phyloP scores from a whole-genome alignment of 2,329 filamentous ascomycete species.

The Nannizziopsis barbatae region DNA sequence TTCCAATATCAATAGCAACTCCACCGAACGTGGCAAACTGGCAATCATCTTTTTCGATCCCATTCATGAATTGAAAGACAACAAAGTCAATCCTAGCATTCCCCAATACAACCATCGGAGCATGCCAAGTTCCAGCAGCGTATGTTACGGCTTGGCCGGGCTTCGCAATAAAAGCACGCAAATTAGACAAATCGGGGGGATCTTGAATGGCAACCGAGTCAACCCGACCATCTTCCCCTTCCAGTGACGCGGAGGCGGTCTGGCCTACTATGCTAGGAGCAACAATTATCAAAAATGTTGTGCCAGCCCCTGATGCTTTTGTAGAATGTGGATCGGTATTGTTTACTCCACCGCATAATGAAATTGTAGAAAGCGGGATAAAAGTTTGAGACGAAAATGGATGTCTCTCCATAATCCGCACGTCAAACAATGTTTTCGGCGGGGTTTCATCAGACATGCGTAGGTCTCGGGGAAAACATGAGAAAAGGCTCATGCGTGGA shows the following conservation, averaged over 20 bases:
- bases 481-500: constrained; percentile 77
- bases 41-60: constrained; percentile 71
- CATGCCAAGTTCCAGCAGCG: constrained; percentile 85
- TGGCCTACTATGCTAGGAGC: constrained; percentile 57
- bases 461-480: constrained; percentile 58
- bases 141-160: constrained; percentile 82
- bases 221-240: constrained; percentile 7
- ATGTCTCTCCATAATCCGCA: constrained; percentile 75
- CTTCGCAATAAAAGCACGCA: constrained; percentile 68
- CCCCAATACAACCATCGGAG: constrained; percentile 86
- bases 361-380: constrained; percentile 54
- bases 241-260: constrained; percentile 26
- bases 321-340: neutral
- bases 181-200: constrained; percentile 57
- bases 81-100: constrained; percentile 64
- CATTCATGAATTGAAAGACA: constrained; percentile 81
- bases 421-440: constrained; percentile 43
- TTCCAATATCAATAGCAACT: neutral
- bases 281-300: constrained; percentile 70
- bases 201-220: constrained; percentile 29
- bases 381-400: constrained; percentile 94
- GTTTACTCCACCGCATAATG: constrained; percentile 19
- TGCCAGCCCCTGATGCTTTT: constrained; percentile 17
- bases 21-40: constrained; percentile 55
- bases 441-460: constrained; percentile 20